Percentiles rank a stretch among this genome's conserved stretches.
Conservation (phyloP, 2,329 filamentous ascomycete genomes). For the Clonostachys sp. region DNA sequence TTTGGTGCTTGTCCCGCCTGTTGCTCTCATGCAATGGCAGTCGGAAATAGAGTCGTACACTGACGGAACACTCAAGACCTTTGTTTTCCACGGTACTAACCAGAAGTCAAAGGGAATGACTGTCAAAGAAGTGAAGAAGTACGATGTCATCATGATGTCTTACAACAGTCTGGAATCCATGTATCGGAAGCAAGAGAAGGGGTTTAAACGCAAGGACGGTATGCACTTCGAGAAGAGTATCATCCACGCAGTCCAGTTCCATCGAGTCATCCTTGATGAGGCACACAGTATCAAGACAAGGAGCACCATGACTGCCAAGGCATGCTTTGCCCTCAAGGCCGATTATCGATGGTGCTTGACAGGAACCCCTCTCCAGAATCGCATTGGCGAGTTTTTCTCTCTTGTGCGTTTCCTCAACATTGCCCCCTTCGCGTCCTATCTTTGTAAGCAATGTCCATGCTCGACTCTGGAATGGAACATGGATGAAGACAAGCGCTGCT, state of each 20-base stretch:
- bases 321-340: constrained; percentile 86
- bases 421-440: constrained; percentile 84
- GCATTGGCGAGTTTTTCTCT: constrained; percentile 96
- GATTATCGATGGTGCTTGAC: constrained; percentile 94
- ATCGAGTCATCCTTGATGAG: constrained; percentile 91
- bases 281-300: constrained; percentile 92
- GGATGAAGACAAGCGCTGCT: constrained; percentile 67
- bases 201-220: constrained; percentile 76
- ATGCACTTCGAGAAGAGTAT: constrained; percentile 74
- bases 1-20: constrained; percentile 85
- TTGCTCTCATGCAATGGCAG: constrained; percentile 94
- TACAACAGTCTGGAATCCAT: constrained; percentile 91
- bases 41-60: constrained; percentile 78
- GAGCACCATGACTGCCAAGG: constrained; percentile 87
- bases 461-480: constrained; percentile 80
- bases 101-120: constrained; percentile 74
- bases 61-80: constrained; percentile 81
- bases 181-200: constrained; percentile 87
- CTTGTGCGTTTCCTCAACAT: constrained; percentile 88
- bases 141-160: constrained; percentile 94
- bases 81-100: constrained; percentile 87
- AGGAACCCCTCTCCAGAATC: constrained; percentile 92
- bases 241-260: constrained; percentile 83
- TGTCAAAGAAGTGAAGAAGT: constrained; percentile 70
- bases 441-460: constrained; percentile 85